Conservation (phyloP, 2,329 filamentous ascomycete genomes). For the Sporothrix phasma region DNA sequence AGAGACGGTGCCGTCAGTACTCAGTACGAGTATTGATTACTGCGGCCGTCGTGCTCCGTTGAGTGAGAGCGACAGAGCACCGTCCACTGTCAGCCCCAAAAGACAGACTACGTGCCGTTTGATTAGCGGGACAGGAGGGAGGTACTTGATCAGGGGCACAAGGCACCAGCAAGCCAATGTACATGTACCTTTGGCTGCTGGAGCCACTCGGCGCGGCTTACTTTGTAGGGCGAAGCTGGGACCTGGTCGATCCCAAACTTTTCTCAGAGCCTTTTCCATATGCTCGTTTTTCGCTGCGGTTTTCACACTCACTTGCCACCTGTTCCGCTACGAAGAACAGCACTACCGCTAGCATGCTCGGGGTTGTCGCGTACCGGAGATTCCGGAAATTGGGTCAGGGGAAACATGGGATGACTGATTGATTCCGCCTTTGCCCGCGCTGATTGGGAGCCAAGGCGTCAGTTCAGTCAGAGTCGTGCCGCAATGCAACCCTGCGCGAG, state of each 20-base stretch:
- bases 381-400: conserved; percentile 16
- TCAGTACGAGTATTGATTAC: not conserved
- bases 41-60: too few relatives aligned
- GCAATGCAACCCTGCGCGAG: not conserved
- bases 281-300: not conserved
- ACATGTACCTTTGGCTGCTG: not conserved
- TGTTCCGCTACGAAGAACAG: too few relatives aligned
- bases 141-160: conserved; percentile 6
- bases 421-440: conserved; percentile 5
- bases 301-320: not conserved
- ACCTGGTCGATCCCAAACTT: not conserved
- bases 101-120: conserved; percentile 6
- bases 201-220: not conserved
- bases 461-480: not conserved
- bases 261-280: not conserved
- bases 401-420: conserved; percentile 8
- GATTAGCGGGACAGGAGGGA: conserved; percentile 5
- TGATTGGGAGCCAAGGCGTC: too few relatives aligned
- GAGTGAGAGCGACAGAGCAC: not conserved
- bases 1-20: too few relatives aligned
- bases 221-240: not conserved
- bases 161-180: not conserved
- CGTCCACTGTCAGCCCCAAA: not conserved
- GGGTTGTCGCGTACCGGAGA: conserved; percentile 11
- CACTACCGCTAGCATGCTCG: not conserved